Base-by-base conservation (phyloP, 306 rosid genomes). In the Dalbergia oliveri region DNA sequence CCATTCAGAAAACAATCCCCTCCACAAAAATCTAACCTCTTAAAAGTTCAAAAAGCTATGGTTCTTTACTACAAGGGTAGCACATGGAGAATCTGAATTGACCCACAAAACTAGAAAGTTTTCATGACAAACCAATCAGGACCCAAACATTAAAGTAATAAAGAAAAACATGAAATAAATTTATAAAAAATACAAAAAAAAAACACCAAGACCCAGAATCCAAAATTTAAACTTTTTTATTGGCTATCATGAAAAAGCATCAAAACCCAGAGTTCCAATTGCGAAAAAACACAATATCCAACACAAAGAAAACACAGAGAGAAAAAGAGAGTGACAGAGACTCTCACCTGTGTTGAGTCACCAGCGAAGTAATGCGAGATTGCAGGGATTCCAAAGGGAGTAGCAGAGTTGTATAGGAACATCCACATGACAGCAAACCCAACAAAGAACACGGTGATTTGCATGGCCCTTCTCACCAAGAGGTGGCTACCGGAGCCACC, bases 301-400 rank as follows among this genome's bases (percentile, higher is more conserved):
- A 63, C 13, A 16, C 69, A 19, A 26, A 16, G 13, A 69, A 31
- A 66, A 26, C 23, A 0, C 0, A 66, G 0, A 23, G 6, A 58
- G 3, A 58, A 37, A 16, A 10, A 41, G 71, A 69, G 43, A 64
- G 59, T 45, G 70, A 69, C 11, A 54, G 69, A 70, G 10, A 73
- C 60, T 53, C 1, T 53, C 1, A 77, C 87, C 73, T 66, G 33
- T 15, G 75, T 3, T 5, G 87, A 87, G 4, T 9, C 10, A 75
- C 72, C 70, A 51, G 11, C 26, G 69, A 73, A 58, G 76, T 83
- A 58, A 71, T 39, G 44, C 9, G 87, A 79, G 71, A 72, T 58
- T 26, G 70, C n/a, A 14, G 79, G 78, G 65, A 88, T 81, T n/a
- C 74, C 81, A 35, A 84, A 81, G 23, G 89, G 86, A 51, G 74